Percentiles rank a stretch among this genome's conserved stretches.
Evolutionary conservation across 2,329 filamentous ascomycete species (phyloP).

Genomic region (Pyrenochaeta sp.): DNA sequence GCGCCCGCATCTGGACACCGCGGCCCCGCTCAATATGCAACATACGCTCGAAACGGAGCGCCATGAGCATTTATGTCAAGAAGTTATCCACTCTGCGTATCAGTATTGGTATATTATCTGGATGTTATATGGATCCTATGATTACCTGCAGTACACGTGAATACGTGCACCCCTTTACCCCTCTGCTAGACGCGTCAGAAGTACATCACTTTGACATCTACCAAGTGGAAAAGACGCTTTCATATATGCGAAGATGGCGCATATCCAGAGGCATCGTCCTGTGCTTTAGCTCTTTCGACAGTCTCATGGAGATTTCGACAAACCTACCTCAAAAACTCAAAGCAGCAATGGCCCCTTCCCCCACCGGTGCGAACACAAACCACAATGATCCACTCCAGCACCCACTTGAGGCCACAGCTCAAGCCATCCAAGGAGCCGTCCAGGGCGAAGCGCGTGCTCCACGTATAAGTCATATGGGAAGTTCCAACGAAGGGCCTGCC

Average conservation of each 20-base stretch:
- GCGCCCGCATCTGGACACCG: too few species aligned
- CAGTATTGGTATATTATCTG: not conserved
- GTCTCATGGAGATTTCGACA: constrained; percentile 26
- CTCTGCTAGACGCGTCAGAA: constrained; percentile 19
- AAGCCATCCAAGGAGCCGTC: constrained; percentile 51
- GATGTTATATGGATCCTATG: not conserved
- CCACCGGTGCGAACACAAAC: constrained; percentile 40
- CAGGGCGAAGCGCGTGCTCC: constrained; percentile 51
- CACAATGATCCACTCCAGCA: constrained; percentile 48
- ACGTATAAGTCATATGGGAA: constrained; percentile 51
- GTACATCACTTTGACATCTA: constrained; percentile 29
- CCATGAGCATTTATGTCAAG: too few species aligned
- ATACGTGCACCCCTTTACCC: too few species aligned
- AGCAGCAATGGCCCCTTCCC: constrained; percentile 29
- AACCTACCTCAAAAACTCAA: constrained; percentile 18
- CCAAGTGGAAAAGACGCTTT: not conserved
- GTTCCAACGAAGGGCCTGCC: constrained; percentile 61
- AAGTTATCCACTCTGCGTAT: too few species aligned
- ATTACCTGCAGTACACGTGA: too few species aligned
- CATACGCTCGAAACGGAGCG: too few species aligned
- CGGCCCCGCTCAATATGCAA: too few species aligned
- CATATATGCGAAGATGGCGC: constrained; percentile 12
- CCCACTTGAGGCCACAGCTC: constrained; percentile 53
- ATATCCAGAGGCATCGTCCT: not conserved
- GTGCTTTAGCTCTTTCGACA: constrained; percentile 13